phyloP scores from a whole-genome alignment of 1,284 basidiomycete genomes.

The Cryptococcus deneoformans region DNA sequence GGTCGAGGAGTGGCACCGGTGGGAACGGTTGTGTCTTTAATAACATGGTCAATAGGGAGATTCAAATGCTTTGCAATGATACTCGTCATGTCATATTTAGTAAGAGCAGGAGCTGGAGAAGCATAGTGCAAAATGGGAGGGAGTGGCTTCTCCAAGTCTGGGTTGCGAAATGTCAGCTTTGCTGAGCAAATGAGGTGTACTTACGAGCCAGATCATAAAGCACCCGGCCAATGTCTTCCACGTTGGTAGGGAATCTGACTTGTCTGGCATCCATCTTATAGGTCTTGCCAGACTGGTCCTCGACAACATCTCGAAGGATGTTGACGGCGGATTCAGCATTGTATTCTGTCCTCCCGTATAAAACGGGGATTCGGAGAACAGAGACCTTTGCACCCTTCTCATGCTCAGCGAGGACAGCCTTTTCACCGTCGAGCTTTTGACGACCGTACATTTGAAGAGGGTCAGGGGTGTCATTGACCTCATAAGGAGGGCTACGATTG shows the following conservation, averaged over 20 bases:
- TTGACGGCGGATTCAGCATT: conserved; percentile 54
- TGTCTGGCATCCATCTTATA: conserved; percentile 52
- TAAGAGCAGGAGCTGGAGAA: conserved; percentile 48
- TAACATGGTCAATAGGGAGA: conserved; percentile 41
- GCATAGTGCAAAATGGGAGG: conserved; percentile 52
- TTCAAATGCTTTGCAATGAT: conserved; percentile 41
- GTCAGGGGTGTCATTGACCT: conserved; percentile 47
- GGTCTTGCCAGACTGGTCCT: conserved; percentile 50
- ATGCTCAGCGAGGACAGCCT: conserved; percentile 32
- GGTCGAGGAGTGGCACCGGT: conserved; percentile 33
- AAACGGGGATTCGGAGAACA: conserved; percentile 50
- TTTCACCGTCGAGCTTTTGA: conserved; percentile 46
- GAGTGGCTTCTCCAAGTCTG: conserved; percentile 32
- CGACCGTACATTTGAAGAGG: conserved; percentile 54
- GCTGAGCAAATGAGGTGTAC: conserved; percentile 1
- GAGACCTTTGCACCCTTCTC: conserved; percentile 35
- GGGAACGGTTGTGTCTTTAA: conserved; percentile 33
- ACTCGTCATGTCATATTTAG: conserved; percentile 54
- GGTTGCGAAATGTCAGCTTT: not conserved
- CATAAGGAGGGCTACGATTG: conserved; percentile 50
- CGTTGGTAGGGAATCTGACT: conserved; percentile 53
- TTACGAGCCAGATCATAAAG: conserved; percentile 47
- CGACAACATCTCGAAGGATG: conserved; percentile 50
- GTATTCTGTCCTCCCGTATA: conserved; percentile 50
- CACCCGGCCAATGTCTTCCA: conserved; percentile 51